Base-by-base conservation (phyloP, 2,329 filamentous ascomycete genomes). In the Alternaria metachromatica region DNA sequence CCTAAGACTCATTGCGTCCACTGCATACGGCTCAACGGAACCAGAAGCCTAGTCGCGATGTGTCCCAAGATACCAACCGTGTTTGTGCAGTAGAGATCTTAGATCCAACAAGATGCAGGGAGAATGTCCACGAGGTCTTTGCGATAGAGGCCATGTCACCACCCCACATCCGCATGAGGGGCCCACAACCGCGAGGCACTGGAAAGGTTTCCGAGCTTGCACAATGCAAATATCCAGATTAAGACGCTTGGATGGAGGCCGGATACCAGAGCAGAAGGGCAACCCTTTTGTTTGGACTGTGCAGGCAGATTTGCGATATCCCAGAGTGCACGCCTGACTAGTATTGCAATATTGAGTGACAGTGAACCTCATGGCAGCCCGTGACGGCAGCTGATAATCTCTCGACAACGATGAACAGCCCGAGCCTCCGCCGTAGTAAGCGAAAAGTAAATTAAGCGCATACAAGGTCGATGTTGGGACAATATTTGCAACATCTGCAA, bases 371-470 rank as follows among this genome's bases (percentile, higher is more conserved):
- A 57, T 56, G 54, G 62, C 37, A 62, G 51, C 49, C 60, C 57
- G 65, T 62, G 65, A 64, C 37, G 53, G 66, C 66, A 72, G 70
- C 69, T 62, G 67, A 68, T 41, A 41, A 50, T 66, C 67, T 71
- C 66, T 53, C 46, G 18, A 59, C 26, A 33, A 53, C 28, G 67
- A 66, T 67, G 64, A 26, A 21, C 25, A 45, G 33, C 44, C 41
- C 44, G 45, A 51, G 37, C 20, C 28, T 63, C 20, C 11, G 26
- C 60, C 33, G 63, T 53, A 55, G 64, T 58, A 62, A 61, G 59
- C 57, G 60, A 65, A 64, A 56, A 41, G 67, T 73, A 75, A 69
- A 78, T 76, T 75, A 74, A 75, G 63, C 54, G 64, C 60, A 74
- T 75, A 63, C 46, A 68, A 55, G 60, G 59, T 56, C 55, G 50